Base-by-base conservation (phyloP, 495 filamentous ascomycete genomes). In the Margaritispora aquatica region DNA sequence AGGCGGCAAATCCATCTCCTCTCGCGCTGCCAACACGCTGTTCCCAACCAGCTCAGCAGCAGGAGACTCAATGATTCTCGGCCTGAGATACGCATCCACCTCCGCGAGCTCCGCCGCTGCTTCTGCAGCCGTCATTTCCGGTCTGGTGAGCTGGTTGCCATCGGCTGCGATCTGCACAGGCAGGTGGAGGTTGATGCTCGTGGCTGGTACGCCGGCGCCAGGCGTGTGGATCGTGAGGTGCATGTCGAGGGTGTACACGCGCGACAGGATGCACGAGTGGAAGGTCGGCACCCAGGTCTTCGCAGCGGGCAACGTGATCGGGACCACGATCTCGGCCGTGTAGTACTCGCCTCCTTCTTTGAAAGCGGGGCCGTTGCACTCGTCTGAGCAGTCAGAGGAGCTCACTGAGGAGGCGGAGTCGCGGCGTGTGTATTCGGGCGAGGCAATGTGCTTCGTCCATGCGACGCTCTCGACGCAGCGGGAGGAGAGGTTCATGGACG, bases 271-370 rank as follows among this genome's bases (percentile, higher is more conserved):
- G 72, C 94, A 98, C 55, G 84, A 83, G 73, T 94, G 86, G 74
- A 97, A 98, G 19, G 90, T 92, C 0, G 94, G 95, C 26, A 94
- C 71, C 71, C 92, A 91, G 1, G 83, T 75, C 63, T 81, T 83
- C 20, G 70, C 64, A 10, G 71, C 74, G 0, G 94, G 91, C 0
- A 96, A 75, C 0, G 80, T 75, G 69, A 98, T 73, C 0, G 94
- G 92, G 8, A 96, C 82, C 8, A 87, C 68, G 9, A 97, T 66
- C 3, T 74, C 75, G 0, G 90, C 77, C 1, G 81, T 88, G 73
- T 95, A 88, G 68, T 82, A 88, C 20, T 66, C 65, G 1, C 67
- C 64, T 26, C 75, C 72, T 9, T 65, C 23, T 54, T 52, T 54
- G 8, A 31, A 19, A 7, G 26, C 48, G 22, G 38, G 17, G 20